phyloP scores from a whole-genome alignment of 2,329 filamentous ascomycete genomes.

The Fusarium hainanense region DNA sequence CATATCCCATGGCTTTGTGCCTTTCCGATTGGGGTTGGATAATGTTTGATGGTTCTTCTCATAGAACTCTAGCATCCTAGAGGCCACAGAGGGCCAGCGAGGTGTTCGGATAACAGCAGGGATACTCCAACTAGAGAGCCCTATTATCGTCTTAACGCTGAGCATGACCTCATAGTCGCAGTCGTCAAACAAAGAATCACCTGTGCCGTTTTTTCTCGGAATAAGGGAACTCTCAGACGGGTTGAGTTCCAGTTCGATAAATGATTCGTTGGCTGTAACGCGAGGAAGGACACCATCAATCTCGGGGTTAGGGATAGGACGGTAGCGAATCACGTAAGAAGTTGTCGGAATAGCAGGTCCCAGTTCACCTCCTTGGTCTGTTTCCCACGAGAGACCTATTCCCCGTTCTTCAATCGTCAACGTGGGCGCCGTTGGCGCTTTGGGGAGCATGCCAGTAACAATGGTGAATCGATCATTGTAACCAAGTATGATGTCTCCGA shows the following conservation, averaged over 20 bases:
- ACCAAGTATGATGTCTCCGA: not conserved
- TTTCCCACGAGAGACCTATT: not conserved
- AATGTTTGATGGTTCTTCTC: not conserved
- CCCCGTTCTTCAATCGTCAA: not conserved
- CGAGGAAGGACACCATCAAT: not conserved
- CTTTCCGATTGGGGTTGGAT: not conserved
- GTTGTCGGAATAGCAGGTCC: not conserved
- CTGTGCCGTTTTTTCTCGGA: not conserved
- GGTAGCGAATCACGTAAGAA: not conserved
- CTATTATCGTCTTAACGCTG: not conserved
- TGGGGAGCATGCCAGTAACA: constrained; percentile 3
- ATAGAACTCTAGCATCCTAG: not conserved
- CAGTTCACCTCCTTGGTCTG: not conserved
- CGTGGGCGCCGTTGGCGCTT: not conserved
- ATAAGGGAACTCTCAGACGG: not conserved
- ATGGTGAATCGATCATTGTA: not conserved
- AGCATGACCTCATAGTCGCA: not conserved
- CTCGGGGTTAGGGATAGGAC: not conserved
- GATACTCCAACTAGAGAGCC: not conserved
- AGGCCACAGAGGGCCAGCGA: constrained; percentile 1
- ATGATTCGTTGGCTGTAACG: not conserved
- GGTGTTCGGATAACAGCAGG: not conserved
- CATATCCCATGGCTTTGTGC: not conserved
- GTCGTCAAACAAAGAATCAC: not conserved
- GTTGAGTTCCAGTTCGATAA: not conserved